phyloP scores from a whole-genome alignment of 2,329 filamentous ascomycete species.

The Penicillium vulpinum region DNA sequence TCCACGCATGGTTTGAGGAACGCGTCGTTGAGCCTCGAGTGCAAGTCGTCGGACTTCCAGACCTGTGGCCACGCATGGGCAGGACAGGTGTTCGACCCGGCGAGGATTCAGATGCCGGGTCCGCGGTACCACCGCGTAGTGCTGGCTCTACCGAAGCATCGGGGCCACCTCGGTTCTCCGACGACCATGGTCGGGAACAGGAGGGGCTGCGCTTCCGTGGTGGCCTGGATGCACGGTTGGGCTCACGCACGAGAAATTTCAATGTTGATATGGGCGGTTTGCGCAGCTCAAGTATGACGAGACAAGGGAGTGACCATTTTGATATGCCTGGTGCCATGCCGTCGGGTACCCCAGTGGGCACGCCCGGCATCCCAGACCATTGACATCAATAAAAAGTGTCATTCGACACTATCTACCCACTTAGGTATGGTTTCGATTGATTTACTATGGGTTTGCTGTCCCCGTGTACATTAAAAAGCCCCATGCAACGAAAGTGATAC shows the following conservation, averaged over 20 bases:
- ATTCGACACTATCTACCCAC: background rate
- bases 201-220: slow-evolving; percentile 40
- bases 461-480: background rate
- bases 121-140: slow-evolving; percentile 33
- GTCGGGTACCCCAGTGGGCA: slow-evolving; percentile 3
- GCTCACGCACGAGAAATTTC: slow-evolving; percentile 37
- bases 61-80: slow-evolving; percentile 61
- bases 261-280: slow-evolving; percentile 35
- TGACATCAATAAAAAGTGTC: background rate
- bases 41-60: slow-evolving; percentile 63
- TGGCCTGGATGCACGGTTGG: slow-evolving; percentile 26
- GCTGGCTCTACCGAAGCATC: slow-evolving; percentile 31
- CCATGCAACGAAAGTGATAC: background rate
- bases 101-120: slow-evolving; percentile 44
- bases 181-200: slow-evolving; percentile 25
- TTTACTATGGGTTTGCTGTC: background rate
- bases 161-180: slow-evolving; percentile 22
- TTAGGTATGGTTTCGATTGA: background rate
- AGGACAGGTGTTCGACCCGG: slow-evolving; percentile 46
- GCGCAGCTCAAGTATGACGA: slow-evolving; percentile 35
- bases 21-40: slow-evolving; percentile 66
- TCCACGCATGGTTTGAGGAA: slow-evolving; percentile 68
- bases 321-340: slow-evolving; percentile 45
- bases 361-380: slow-evolving; percentile 1
- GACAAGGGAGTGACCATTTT: slow-evolving; percentile 38